Base-by-base conservation (phyloP, 148 eudicot species). In the Vaccinium corymbosum region DNA sequence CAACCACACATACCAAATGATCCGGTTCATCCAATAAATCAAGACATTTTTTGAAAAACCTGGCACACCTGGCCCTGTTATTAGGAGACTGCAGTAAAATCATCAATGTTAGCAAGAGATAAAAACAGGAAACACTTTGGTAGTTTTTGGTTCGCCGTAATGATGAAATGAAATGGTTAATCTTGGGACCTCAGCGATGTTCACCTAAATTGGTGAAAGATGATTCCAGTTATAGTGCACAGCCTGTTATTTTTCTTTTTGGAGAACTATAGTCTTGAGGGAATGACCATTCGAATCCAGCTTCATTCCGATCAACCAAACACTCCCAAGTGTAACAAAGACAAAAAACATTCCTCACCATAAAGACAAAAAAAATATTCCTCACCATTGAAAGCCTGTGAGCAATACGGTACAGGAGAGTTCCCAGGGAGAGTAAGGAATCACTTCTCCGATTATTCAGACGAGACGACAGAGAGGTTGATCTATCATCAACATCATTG, bases 11-110 rank as follows among this genome's bases (percentile, higher is more conserved):
- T 92, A 97, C 99, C 90, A 94, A 88, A 90, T 94, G 95, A 84
- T 92, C 99, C 22, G 95, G 97, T 82, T 92, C 98, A 86, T 97
- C 97, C 89, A 97, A 89, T 82, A 94, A 92, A 85, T 91, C 93
- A 29, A 94, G 92, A 86, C 98, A 97, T 86, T 95, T 92, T 83
- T 90, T 92, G 88, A 93, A 91, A 83, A 93, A 94, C 82, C 90
- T 89, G 25, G 91, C 95, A 87, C 99, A 97, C 88, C 95, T 92
- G 51, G 90, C 90, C 85, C 89, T 90, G 77, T 90, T 94, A 80
- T 81, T 83, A 68, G 94, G 85, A 85, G 92, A 92, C 98, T 97
- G 91, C 77, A 87, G 56, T 7, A 85, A 89, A 82, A 84, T 20
- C 62, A 85, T 51, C 76, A 19, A 29, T 35, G 25, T 90, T 76